Evolutionary conservation across 257 asterid species (phyloP), one percentile per base, ranked within the genome.

Genomic region (Cruciata laevipes): DNA sequence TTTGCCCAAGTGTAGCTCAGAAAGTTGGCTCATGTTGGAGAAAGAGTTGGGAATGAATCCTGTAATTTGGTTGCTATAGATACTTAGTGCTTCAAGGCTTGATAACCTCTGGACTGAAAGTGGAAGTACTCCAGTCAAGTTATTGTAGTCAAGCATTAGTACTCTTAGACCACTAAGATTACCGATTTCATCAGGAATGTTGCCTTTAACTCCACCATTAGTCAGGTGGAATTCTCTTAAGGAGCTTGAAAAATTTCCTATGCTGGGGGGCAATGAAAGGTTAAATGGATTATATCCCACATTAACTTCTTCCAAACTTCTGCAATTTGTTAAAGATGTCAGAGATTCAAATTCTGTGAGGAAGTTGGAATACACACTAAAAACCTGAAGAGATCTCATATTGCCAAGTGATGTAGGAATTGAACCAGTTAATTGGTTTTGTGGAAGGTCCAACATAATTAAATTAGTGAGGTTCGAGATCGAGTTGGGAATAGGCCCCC

Each of bases 181-280:
- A 8, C 65, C 72, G 14, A 69, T 37, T 57, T 69, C 72, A 14
- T n/a, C 24, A 10, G 66, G 72, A 38, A 69, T 69, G 25, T 37
- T 38, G n/a, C 72, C 72, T 18, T 47, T 31, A 8, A 35, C 16
- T 42, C 52, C 66, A 47, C 69, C 47, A 17, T 1, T 27, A 16
- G 0, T 9, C 2, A 37, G 3, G 5, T 9, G 11, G 14, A 66
- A 27, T 3, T 0, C 6, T 47, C 17, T 10, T 7, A 40, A 40
- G 1, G 47, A 40, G 47, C 47, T 40, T 9, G 47, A 40, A 40
- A 40, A 40, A 40, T 40, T 66, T 24, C 60, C 69, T 16, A 49
- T 49, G 42, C n/a, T 40, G n/a, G n/a, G n/a, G n/a, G n/a, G n/a
- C n/a, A n/a, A n/a, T n/a, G n/a, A n/a, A n/a, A 4, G 16, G 10